Conservation (phyloP, 2,329 filamentous ascomycete species). For the Ceratocystis diversiconidia region DNA sequence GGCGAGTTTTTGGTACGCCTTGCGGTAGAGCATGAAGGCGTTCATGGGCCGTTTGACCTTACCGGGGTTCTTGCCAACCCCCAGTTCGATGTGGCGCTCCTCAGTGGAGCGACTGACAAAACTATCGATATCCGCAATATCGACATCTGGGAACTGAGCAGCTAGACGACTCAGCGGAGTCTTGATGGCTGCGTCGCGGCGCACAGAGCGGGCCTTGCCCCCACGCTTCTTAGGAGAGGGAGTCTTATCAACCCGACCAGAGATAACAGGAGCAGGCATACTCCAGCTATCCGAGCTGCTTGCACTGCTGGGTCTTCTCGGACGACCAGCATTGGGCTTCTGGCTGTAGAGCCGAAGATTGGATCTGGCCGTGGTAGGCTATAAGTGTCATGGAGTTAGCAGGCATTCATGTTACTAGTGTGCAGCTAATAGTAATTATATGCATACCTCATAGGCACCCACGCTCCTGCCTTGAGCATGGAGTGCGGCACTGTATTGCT, state of each 20-base stretch:
- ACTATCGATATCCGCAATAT: conserved; percentile 61
- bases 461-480: not conserved
- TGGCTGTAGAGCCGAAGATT: conserved; percentile 9
- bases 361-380: not conserved
- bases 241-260: conserved; percentile 16
- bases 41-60: conserved; percentile 91
- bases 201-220: conserved; percentile 24
- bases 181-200: conserved; percentile 34
- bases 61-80: conserved; percentile 50
- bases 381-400: not conserved
- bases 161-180: conserved; percentile 59
- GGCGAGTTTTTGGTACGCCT: conserved; percentile 75
- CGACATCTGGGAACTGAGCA: conserved; percentile 45
- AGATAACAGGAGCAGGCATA: not conserved
- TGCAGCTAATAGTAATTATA: not conserved
- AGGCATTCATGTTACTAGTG: not conserved
- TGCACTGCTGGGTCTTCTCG: not conserved
- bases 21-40: conserved; percentile 94
- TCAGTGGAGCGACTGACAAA: conserved; percentile 63
- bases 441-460: not conserved
- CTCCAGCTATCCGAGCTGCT: not conserved
- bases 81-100: conserved; percentile 52
- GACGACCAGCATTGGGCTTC: not conserved
- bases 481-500: not conserved
- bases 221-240: conserved; percentile 21